Evolutionary conservation across 1,139 yeast genomes (phyloP), one percentile per base, ranked within the genome.

Genomic region (Debaryomycetaceae sp.): DNA sequence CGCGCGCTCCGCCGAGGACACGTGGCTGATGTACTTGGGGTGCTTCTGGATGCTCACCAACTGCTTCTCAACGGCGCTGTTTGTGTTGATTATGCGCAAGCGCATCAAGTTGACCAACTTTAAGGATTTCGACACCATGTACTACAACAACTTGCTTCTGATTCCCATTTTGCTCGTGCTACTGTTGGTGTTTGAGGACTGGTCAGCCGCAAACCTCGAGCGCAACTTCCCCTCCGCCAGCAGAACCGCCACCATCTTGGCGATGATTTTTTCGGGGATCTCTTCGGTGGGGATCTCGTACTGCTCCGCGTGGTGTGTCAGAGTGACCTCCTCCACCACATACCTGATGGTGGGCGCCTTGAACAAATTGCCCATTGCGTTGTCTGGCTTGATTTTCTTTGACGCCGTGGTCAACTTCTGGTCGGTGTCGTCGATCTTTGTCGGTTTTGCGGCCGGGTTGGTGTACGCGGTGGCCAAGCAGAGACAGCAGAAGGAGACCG

Each of bases 271-370:
- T 51, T 84, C 96, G 28, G 98, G 98, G 58, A 74, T 84, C 45
- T 83, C 95, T 26, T 83, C 97, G 20, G 94, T 91, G 36, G 96
- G 95, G 62, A 91, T 93, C 55, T 88, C 97, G 28, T 91, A 93
- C 74, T 86, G 96, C 61, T 86, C 97, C 18, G 98, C 96, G 40
- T 91, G 98, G 98, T 91, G 98, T 76, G 95, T 91, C 41, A 85
- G 98, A 68, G 97, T 89, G 43, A 93, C 98, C 27, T 86, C 96
- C 13, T 88, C 97, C 20, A 91, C 98, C 37, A 91, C 98, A 35
- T 91, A 91, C 67, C 85, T 96, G 33, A 91, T 91, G 98, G 97
- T 91, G 42, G 98, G 98, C 56, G 98, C 98, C 34, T 77, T 91
- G 61, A 91, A 91, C 76, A 93, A 93, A 70, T 78, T 91, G 52